Percentiles rank a stretch among this genome's conserved stretches.
Evolutionary conservation across 768 basidiomycete species (phyloP).

Genomic region (Trametes punicea): DNA sequence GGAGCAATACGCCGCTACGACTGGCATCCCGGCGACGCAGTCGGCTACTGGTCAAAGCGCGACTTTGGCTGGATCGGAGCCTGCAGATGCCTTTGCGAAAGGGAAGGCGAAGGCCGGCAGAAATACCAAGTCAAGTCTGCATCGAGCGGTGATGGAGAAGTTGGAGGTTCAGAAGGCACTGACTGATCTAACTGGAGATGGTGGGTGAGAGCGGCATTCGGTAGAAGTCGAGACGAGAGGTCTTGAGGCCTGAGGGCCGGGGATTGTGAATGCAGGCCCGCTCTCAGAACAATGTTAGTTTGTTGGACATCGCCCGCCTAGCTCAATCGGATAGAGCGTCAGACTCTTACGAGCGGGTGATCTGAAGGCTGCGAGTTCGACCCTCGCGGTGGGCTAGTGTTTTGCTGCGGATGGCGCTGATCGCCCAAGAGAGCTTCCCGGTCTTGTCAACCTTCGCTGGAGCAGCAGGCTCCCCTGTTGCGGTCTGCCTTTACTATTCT

Average conservation of each 20-base stretch:
- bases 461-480: background rate
- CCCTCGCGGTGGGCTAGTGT: constrained; percentile 56
- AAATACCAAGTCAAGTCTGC: constrained; percentile 59
- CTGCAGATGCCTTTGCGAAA: constrained; percentile 7
- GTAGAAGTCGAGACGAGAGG: too few species aligned
- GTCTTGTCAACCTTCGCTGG: background rate
- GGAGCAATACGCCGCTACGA: background rate
- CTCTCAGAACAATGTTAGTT: too few species aligned
- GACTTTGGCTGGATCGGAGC: background rate
- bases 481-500: background rate
- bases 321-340: constrained; percentile 42
- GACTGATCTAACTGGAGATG: constrained; percentile 39
- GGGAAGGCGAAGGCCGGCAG: constrained; percentile 25
- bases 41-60: constrained; percentile 3
- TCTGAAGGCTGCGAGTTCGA: constrained; percentile 65
- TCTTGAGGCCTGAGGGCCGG: too few species aligned
- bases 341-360: constrained; percentile 48
- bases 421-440: background rate
- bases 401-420: background rate
- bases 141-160: constrained; percentile 70
- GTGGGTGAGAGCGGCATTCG: background rate
- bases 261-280: too few species aligned
- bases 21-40: background rate
- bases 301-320: constrained; percentile 5
- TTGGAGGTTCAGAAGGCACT: constrained; percentile 73